Conservation (phyloP, 352 stramenopile genomes). For the Globisporangium perplexum region DNA sequence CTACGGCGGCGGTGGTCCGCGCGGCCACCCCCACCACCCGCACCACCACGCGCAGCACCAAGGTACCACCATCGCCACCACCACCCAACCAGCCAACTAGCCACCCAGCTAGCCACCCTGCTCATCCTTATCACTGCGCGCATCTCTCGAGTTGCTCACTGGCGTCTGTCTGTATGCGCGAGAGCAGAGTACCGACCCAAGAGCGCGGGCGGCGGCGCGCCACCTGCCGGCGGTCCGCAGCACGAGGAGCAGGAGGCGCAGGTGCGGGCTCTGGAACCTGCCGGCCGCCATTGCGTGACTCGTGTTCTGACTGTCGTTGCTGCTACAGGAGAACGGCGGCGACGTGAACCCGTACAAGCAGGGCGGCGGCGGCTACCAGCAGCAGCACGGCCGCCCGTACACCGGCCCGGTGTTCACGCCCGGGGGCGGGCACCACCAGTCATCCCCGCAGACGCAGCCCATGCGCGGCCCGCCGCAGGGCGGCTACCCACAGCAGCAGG, state of each 20-base stretch:
- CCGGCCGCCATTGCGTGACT: too few species aligned
- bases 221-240: not conserved
- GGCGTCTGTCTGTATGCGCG: not conserved
- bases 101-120: too few species aligned
- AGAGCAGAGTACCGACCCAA: slow-evolving; percentile 18
- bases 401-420: slow-evolving; percentile 38
- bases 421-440: slow-evolving; percentile 17
- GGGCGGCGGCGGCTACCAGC: slow-evolving; percentile 1
- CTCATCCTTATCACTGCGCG: too few species aligned
- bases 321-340: slow-evolving; percentile 5
- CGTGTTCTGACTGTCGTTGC: not conserved
- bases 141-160: too few species aligned
- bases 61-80: slow-evolving; percentile 26
- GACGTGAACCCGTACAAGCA: slow-evolving; percentile 15
- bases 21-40: slow-evolving; percentile 28
- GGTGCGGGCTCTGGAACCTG: too few species aligned
- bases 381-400: slow-evolving; percentile 30
- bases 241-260: slow-evolving; percentile 15
- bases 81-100: too few species aligned
- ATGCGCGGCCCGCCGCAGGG: slow-evolving; percentile 33
- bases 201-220: not conserved
- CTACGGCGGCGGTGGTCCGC: slow-evolving; percentile 21
- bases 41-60: slow-evolving; percentile 19
- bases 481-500: slow-evolving; percentile 12
- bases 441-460: slow-evolving; percentile 29